A percentile compares a stretch with the other conserved stretches of the same genome.
Evolutionary conservation across 345 rosid genomes (phyloP).

Genomic region (Clausena lansium): DNA sequence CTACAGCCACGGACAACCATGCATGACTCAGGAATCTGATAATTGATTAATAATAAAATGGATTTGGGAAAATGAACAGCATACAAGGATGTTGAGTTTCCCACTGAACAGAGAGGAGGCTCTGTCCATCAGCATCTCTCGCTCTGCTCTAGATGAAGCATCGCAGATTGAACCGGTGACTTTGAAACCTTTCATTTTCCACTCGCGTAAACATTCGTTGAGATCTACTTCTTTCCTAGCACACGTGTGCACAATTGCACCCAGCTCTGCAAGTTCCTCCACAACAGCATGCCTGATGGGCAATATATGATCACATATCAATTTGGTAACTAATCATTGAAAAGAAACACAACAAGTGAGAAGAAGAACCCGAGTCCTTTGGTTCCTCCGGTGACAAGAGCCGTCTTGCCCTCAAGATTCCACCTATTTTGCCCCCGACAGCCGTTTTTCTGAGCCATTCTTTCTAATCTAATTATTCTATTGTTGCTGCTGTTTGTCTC

Average conservation of each 20-base stretch:
- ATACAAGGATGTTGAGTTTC: slow-evolving; percentile 46
- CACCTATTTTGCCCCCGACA: background rate
- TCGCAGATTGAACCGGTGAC: slow-evolving; percentile 56
- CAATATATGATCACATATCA: too few species aligned
- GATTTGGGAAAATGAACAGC: background rate
- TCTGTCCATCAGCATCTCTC: slow-evolving; percentile 37
- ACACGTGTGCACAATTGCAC: slow-evolving; percentile 37
- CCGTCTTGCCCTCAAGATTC: slow-evolving; percentile 37
- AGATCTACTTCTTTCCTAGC: slow-evolving; percentile 31
- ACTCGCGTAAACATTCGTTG: slow-evolving; percentile 34
- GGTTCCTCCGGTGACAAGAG: slow-evolving; percentile 71
- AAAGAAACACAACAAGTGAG: background rate
- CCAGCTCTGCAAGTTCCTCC: slow-evolving; percentile 54
- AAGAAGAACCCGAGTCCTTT: slow-evolving; percentile 58
- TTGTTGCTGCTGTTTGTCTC: background rate
- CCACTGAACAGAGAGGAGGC: slow-evolving; percentile 39
- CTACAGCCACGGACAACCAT: slow-evolving; percentile 14
- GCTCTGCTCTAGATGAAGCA: slow-evolving; percentile 35
- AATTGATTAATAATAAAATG: too few species aligned
- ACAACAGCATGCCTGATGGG: slow-evolving; percentile 40
- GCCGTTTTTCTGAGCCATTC: background rate
- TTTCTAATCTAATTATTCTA: too few species aligned
- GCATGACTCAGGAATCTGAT: too few species aligned
- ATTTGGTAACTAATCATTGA: background rate
- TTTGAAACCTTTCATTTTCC: slow-evolving; percentile 41